Evolutionary conservation across 2,329 filamentous ascomycete species (phyloP), one percentile per base, ranked within the genome.

Genomic region (Aspergillus sp.): DNA sequence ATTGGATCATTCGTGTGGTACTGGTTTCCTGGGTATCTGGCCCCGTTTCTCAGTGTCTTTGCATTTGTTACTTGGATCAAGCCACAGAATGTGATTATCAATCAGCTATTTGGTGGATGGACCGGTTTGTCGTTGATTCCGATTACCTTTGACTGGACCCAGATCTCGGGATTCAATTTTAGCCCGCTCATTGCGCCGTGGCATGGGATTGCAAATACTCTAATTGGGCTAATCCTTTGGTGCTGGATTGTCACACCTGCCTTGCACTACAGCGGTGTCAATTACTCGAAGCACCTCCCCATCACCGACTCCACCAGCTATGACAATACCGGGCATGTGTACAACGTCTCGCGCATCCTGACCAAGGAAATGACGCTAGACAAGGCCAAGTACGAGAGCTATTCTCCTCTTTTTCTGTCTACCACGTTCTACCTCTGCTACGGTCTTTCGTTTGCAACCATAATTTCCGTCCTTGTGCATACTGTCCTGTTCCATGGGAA

Each of bases 111-210:
- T 67, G 90, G 90, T 2, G 89, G 88, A 1, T 82, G 81, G 53
- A 89, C 87, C 0, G 90, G 90, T 0, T 65, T 92, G 3, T 90
- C 87, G 0, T 70, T 92, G 30, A 77, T 92, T 7, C 89, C 90
- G 1, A 85, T 92, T 34, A 91, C 89, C 0, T 91, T 92, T 70
- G 90, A 92, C 78, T 92, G 90, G 89, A 89, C 88, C 5, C 88
- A 91, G 68, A 83, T 91, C 56, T 83, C 88, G 3, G 90, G 88
- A 51, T 92, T 86, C 63, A 81, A 90, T 55, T 85, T 85, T 31
- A 90, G 87, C 9, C 89, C 89, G 22, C 76, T 92, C 43, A 88
- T 91, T 54, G 85, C 88, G 3, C 89, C 89, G 5, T 92, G 88
- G 87, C 86, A 89, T 71, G 89, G 89, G 8, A 91, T 91, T 65